A percentile compares a stretch with the other conserved stretches of the same genome.
phyloP scores from a whole-genome alignment of 352 stramenopile genomes.

The Phytophthora citricola region DNA sequence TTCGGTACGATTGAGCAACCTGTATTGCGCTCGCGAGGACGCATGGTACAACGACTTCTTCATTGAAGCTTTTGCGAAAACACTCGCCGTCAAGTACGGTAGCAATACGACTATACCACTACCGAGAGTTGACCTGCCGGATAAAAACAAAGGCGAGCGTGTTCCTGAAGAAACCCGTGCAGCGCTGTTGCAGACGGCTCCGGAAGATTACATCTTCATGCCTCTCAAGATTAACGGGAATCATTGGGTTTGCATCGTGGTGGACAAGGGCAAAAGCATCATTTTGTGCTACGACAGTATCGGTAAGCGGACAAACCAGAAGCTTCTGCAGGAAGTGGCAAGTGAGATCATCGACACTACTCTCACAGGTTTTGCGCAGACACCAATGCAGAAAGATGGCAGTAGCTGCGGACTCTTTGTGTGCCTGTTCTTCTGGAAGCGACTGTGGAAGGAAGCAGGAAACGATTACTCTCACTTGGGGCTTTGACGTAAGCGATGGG shows the following conservation, averaged over 20 bases:
- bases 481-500: background rate
- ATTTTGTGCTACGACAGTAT: conserved; percentile 6
- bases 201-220: conserved; percentile 8
- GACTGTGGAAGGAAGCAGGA: background rate
- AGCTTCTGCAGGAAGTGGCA: conserved; percentile 1
- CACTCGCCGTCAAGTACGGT: background rate
- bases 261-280: background rate
- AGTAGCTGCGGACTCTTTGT: background rate
- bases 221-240: conserved; percentile 3
- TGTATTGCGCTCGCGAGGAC: background rate
- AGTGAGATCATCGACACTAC: background rate
- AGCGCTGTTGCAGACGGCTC: background rate
- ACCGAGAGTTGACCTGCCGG: background rate
- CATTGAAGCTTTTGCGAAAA: conserved; percentile 1
- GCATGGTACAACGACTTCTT: conserved; percentile 3
- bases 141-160: background rate
- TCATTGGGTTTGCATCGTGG: conserved; percentile 6
- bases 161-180: background rate
- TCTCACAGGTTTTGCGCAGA: background rate
- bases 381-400: background rate
- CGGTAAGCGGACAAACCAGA: background rate
- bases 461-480: background rate
- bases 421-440: background rate
- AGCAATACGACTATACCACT: background rate
- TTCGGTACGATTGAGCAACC: no score